phyloP scores from a whole-genome alignment of 306 rosid genomes.

The Castanea sativa region DNA sequence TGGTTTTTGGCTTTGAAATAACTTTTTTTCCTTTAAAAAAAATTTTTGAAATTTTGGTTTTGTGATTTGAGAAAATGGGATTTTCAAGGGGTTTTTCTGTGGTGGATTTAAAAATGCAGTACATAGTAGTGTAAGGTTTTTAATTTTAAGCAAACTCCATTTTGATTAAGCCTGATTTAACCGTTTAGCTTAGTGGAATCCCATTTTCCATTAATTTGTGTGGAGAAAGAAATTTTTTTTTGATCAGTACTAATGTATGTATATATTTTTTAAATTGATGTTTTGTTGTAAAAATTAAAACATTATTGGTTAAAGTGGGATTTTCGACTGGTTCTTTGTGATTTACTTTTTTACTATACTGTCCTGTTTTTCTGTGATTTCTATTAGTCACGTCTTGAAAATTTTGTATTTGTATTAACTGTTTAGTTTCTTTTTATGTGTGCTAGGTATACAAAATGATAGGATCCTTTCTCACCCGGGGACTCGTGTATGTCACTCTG shows the following conservation, averaged over 20 bases:
- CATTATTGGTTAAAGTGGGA: too few relatives aligned
- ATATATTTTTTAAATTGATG: background rate
- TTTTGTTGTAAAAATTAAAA: background rate
- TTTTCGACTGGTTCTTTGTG: background rate
- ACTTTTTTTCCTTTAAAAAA: background rate
- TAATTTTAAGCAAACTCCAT: background rate
- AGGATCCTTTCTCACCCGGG: conserved; percentile 79
- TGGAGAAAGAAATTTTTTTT: background rate
- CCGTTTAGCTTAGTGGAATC: background rate
- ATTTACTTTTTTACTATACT: background rate
- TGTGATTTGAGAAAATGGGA: background rate
- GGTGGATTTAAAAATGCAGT: background rate
- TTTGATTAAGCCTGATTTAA: background rate
- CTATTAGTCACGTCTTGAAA: conserved; percentile 10
- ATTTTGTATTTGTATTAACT: conserved; percentile 20
- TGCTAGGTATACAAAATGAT: conserved; percentile 68
- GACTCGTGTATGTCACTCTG: conserved; percentile 64
- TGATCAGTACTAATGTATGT: too few relatives aligned
- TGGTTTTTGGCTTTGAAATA: too few relatives aligned
- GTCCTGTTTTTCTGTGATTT: background rate
- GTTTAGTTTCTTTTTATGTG: conserved; percentile 27
- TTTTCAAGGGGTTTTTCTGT: background rate
- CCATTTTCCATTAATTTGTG: background rate
- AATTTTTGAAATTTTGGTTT: background rate
- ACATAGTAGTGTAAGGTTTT: background rate